A percentile compares a stretch with the other conserved stretches of the same genome.
These are phyloP conservation scores for Elsinoe necatrix DNA, from an alignment of 2,329 filamentous ascomycete species.

Conservation along the genomic window DNA sequence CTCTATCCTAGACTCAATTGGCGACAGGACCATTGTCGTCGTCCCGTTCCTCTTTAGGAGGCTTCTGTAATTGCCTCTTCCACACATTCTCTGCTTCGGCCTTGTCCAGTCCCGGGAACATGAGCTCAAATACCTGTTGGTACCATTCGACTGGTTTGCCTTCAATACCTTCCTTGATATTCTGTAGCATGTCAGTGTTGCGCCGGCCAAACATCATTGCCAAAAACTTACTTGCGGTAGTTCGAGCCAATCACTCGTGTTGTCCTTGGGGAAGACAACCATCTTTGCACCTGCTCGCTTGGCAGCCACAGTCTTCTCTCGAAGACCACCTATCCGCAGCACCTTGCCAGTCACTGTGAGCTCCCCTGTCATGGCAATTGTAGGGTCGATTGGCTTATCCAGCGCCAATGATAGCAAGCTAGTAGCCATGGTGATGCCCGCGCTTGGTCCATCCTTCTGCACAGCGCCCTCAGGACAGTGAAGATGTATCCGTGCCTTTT, in stretches of 20 bases:
- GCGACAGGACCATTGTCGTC: conserved; percentile 20
- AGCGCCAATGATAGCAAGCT: conserved; percentile 78
- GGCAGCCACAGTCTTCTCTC: conserved; percentile 96
- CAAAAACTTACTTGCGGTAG: conserved; percentile 80
- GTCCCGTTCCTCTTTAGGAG: conserved; percentile 43
- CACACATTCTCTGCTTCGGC: conserved; percentile 64
- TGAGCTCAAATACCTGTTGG: conserved; percentile 79
- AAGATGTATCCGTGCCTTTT: conserved; percentile 88
- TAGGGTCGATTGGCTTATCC: conserved; percentile 68
- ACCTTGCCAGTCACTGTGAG: conserved; percentile 96
- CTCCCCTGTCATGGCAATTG: conserved; percentile 96
- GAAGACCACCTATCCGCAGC: conserved; percentile 80
- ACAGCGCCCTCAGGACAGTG: conserved; percentile 96
- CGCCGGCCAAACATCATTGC: background rate
- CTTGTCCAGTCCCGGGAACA: conserved; percentile 74
- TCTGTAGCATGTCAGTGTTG: conserved; percentile 47
- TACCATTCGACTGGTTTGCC: conserved; percentile 92
- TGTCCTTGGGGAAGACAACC: conserved; percentile 91
- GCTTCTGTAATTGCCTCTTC: conserved; percentile 54
- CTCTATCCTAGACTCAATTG: background rate
- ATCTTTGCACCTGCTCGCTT: conserved; percentile 84
- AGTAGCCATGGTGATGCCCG: conserved; percentile 98
- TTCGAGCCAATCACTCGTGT: conserved; percentile 94
- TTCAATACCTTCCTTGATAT: conserved; percentile 94
- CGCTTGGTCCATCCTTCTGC: conserved; percentile 71